Conservation (phyloP, 805 yeast genomes). For the Candida maltosa region DNA sequence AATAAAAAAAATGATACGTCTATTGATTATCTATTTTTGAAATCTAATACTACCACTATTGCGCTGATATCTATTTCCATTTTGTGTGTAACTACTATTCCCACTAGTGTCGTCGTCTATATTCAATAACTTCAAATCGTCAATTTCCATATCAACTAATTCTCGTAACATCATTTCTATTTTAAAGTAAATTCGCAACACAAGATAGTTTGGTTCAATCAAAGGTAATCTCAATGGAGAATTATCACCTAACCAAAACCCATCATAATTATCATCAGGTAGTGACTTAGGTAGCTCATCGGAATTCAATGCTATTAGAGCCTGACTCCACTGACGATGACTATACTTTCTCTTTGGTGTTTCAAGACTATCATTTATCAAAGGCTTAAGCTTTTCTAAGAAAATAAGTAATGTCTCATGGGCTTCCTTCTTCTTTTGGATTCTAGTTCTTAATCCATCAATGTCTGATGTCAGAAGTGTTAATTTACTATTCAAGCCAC, state of each 20-base stretch:
- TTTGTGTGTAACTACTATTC: no score
- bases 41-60: no score
- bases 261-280: background rate
- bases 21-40: no score
- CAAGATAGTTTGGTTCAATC: slow-evolving; percentile 63
- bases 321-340: slow-evolving; percentile 50
- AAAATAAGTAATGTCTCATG: slow-evolving; percentile 21
- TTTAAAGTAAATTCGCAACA: slow-evolving; percentile 29
- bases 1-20: no score
- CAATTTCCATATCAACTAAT: slow-evolving; percentile 10
- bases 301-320: slow-evolving; percentile 18
- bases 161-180: slow-evolving; percentile 19
- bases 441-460: background rate
- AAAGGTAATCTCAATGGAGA: slow-evolving; percentile 73
- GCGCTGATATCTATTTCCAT: no score
- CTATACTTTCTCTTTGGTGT: slow-evolving; percentile 41
- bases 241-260: slow-evolving; percentile 61
- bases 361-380: slow-evolving; percentile 33
- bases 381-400: slow-evolving; percentile 26
- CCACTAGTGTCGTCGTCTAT: no score
- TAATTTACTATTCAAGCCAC: background rate
- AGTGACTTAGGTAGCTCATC: background rate
- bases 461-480: background rate
- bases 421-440: slow-evolving; percentile 6
- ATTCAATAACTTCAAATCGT: slow-evolving; percentile 2